phyloP scores from a whole-genome alignment of 169 alveolate species.

The Cryptosporidium sp. region DNA sequence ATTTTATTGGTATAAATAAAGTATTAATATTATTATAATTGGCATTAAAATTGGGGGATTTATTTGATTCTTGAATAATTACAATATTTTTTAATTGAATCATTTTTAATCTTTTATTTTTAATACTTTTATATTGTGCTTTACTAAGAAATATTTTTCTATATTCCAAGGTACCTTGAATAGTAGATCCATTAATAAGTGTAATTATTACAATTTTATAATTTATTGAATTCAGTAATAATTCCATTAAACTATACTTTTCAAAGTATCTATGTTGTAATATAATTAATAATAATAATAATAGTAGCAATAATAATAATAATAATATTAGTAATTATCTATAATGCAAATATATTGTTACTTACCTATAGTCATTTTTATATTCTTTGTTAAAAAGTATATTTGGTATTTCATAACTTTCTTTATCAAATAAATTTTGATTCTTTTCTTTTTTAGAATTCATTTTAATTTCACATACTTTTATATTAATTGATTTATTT shows the following conservation, averaged over 20 bases:
- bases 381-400: conserved; percentile 21
- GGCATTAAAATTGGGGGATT: background rate
- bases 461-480: background rate
- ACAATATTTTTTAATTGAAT: conserved; percentile 20
- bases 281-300: no score
- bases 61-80: background rate
- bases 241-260: conserved; percentile 32
- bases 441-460: background rate
- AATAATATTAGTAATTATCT: no score
- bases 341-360: no score
- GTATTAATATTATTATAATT: background rate
- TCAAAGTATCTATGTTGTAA: background rate
- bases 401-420: conserved; percentile 20
- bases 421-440: conserved; percentile 18
- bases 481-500: no score
- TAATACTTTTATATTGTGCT: conserved; percentile 16
- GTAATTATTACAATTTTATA: conserved; percentile 12
- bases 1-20: conserved; percentile 51
- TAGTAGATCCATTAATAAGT: conserved; percentile 49
- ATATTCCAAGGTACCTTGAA: conserved; percentile 50
- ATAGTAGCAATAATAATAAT: no score
- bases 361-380: conserved; percentile 4
- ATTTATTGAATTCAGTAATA: conserved; percentile 37
- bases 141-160: conserved; percentile 24
- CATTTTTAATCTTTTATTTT: conserved; percentile 46